Base-by-base conservation (phyloP, 805 yeast species). In the Nakazawaea molendinolei region DNA sequence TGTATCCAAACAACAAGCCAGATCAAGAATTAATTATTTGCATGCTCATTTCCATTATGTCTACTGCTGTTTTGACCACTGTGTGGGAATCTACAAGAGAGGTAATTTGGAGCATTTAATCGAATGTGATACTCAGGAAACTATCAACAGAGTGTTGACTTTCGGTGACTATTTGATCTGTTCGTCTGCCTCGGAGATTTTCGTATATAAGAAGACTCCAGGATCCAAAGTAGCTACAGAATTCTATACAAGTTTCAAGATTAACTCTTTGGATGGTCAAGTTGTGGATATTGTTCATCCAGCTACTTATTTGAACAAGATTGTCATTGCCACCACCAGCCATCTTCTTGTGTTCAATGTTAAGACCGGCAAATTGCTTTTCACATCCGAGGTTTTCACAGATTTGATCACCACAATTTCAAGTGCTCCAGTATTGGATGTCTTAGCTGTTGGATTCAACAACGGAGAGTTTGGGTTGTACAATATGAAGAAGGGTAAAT, bases 291-390 rank as follows among this genome's bases (percentile, higher is more conserved):
- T 83, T 14, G 50, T 75, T 8, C 99, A 92, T 56, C 80, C 90
- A 33, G 89, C 97, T 21, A 90, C 99, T 0, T 89, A 90, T 53
- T 58, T 94, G 51, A 92, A 92, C 65, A 92, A 92, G 53, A 63
- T 94, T 19, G 79, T 83, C 2, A 77, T 90, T 21, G 85, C 89
- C n/a, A 85, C 97, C 1, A 66, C 79, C 4, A 56, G 71, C 2
- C 68, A 72, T 31, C 40, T 89, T 10, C 56, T 74, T 34, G 60
- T 94, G 19, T 72, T 70, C 58, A 94, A 92, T 51, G 64, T 89
- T 38, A 74, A 86, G 48, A 76, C 95, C 0, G 87, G 86, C 1
- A 86, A 81, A 54, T 50, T 79, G 18, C 48, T 92, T 17, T 84
- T 56, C 61, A 49, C 49, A 5, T 54, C 65, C 3, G 58, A 61